These are phyloP conservation scores for Daldinia concentrica DNA, from an alignment of 495 filamentous ascomycete genomes.

Conservation along the genomic window DNA sequence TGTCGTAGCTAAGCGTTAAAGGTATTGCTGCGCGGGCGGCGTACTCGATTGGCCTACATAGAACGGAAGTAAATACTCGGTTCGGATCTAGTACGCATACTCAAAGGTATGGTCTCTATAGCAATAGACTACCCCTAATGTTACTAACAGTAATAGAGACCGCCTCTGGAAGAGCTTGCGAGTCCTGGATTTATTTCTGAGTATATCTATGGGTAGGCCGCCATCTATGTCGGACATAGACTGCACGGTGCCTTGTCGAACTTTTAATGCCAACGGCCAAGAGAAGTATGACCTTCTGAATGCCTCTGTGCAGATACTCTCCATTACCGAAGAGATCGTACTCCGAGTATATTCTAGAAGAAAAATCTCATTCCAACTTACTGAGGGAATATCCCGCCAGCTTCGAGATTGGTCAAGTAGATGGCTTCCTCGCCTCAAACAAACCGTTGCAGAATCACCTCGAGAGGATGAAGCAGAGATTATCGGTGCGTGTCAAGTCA, in stretches of 20 bases:
- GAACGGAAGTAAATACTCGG: conserved; percentile 67
- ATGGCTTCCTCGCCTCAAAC: conserved; percentile 52
- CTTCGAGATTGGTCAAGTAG: conserved; percentile 55
- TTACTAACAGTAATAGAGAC: conserved; percentile 54
- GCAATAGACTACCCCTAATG: background rate
- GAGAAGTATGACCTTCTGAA: conserved; percentile 55
- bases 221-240: conserved; percentile 68
- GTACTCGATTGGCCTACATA: conserved; percentile 68
- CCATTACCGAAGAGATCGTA: conserved; percentile 54
- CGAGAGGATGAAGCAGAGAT: conserved; percentile 28
- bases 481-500: conserved; percentile 54
- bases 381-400: conserved; percentile 57
- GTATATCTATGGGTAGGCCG: conserved; percentile 67
- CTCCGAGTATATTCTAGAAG: conserved; percentile 55
- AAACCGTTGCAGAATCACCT: conserved; percentile 32
- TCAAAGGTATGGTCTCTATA: conserved; percentile 33
- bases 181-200: conserved; percentile 68
- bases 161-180: conserved; percentile 69
- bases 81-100: conserved; percentile 61
- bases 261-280: conserved; percentile 38
- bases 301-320: conserved; percentile 55
- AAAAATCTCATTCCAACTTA: conserved; percentile 57
- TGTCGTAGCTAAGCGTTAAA: conserved; percentile 44
- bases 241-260: conserved; percentile 58
- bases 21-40: conserved; percentile 66